Base-by-base conservation (phyloP, 331 rosid genomes). In the Quercus lobata region DNA sequence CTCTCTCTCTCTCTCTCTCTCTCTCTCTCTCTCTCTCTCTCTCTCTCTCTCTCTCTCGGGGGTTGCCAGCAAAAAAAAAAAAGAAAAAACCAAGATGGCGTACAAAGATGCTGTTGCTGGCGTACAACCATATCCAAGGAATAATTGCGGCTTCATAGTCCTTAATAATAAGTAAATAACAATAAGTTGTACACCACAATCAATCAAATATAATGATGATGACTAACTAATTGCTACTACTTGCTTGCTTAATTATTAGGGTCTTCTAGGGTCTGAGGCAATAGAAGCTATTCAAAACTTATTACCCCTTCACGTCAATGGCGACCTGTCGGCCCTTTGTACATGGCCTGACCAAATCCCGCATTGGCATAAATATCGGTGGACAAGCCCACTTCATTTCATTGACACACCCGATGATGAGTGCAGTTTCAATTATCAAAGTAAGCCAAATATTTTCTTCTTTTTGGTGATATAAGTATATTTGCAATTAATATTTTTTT, bases 381-480 rank as follows among this genome's bases (percentile, higher is more conserved):
- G 99, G 99, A 84, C 94, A 18, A 90, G 97, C 84, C 89, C 98
- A 1, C 98, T 96, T 86, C 97, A 96, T 81, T 96, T 87, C 89
- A 89, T 87, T 34, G 96, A 93, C 82, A 93, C 98, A 0, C 98
- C 98, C 0, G 99, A 93, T 81, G 62, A 91, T 12, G 83, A 80
- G 22, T 93, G 99, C 81, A 68, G 83, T 69, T 96, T 91, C 68
- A 74, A 83, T 46, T 96, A 96, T 86, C 70, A 90, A 65, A 88
- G 99, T 93, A 85, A 76, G 92, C 76, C 27, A 9, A 9, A 56
- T 27, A 49, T 49, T 49, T 49, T 49, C 17, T 49, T 49, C 16
- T 14, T 49, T 49, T 49, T 14, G 1, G 55, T 49, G 55, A 49
- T 14, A 49, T 49, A 49, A 14, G 55, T 49, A 11, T 49, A 49